Evolutionary conservation across 2,329 filamentous ascomycete species (phyloP).

Genomic region (Beauveria rudraprayagi): DNA sequence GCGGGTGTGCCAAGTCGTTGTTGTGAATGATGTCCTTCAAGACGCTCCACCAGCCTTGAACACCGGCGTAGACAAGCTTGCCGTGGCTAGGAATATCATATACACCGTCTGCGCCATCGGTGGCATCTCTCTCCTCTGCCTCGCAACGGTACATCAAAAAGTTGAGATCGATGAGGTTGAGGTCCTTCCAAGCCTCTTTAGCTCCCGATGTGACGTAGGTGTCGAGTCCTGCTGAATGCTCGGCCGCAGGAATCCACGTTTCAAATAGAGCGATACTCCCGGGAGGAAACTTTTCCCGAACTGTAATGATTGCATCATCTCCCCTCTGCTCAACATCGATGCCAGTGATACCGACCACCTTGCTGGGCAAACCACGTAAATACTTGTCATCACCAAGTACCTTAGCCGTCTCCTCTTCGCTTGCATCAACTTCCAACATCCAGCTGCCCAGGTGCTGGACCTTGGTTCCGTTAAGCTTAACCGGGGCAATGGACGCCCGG

Average conservation of each 20-base stretch:
- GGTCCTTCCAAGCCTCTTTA: constrained; percentile 65
- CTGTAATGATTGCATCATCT: constrained; percentile 69
- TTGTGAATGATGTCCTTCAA: constrained; percentile 75
- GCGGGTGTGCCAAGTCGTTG: constrained; percentile 85
- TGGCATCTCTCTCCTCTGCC: constrained; percentile 74
- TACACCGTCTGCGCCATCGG: constrained; percentile 71
- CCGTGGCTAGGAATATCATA: constrained; percentile 82
- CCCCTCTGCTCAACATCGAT: constrained; percentile 64
- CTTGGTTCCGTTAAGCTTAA: constrained; percentile 74
- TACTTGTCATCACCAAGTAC: constrained; percentile 61
- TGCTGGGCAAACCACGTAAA: constrained; percentile 76
- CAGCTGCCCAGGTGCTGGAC: constrained; percentile 83
- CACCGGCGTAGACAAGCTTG: constrained; percentile 81
- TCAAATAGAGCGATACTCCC: constrained; percentile 93
- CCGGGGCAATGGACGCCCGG: constrained; percentile 71
- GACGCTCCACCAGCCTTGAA: constrained; percentile 98
- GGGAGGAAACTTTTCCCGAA: constrained; percentile 78
- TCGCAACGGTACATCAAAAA: constrained; percentile 87
- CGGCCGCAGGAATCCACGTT: constrained; percentile 85
- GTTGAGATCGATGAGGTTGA: constrained; percentile 78
- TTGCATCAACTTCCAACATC: constrained; percentile 83
- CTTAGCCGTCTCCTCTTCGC: constrained; percentile 56
- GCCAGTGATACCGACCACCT: constrained; percentile 65
- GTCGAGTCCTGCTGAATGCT: constrained; percentile 77
- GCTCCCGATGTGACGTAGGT: constrained; percentile 78